phyloP scores from a whole-genome alignment of 1,284 basidiomycete species.

The Heliocybe sulcata region DNA sequence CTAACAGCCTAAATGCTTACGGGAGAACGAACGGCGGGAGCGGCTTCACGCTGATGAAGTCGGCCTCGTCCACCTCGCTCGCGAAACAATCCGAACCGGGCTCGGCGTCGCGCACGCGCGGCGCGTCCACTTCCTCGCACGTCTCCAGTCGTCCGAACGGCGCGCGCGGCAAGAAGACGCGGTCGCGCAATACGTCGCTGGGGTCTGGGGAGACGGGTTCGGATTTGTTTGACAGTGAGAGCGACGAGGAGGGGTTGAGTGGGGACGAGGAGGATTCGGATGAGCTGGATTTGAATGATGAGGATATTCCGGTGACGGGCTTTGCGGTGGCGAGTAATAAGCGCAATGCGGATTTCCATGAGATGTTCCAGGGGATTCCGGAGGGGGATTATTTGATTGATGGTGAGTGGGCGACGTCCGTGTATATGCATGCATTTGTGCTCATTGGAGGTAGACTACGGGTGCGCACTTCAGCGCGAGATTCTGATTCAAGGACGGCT shows the following conservation, averaged over 20 bases:
- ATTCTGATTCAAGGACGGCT: slow-evolving; percentile 94
- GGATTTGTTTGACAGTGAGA: slow-evolving; percentile 3
- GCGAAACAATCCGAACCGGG: neutral
- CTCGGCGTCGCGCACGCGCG: neutral
- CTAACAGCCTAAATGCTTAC: slow-evolving; percentile 10
- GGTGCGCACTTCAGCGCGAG: slow-evolving; percentile 93
- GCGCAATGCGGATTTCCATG: slow-evolving; percentile 94
- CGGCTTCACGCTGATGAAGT: slow-evolving; percentile 6
- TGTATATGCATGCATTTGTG: slow-evolving; percentile 26
- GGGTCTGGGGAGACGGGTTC: neutral
- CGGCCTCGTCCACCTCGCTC: slow-evolving; percentile 8
- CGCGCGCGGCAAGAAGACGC: slow-evolving; percentile 1
- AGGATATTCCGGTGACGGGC: slow-evolving; percentile 79
- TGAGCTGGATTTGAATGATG: slow-evolving; percentile 48
- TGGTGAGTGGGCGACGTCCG: slow-evolving; percentile 67
- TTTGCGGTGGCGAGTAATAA: slow-evolving; percentile 97
- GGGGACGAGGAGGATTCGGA: slow-evolving; percentile 33
- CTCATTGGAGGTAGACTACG: slow-evolving; percentile 71
- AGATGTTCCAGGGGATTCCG: slow-evolving; percentile 82
- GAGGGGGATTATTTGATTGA: slow-evolving; percentile 98
- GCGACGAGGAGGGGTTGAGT: slow-evolving; percentile 11
- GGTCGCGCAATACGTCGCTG: neutral
- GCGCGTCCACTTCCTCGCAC: neutral
- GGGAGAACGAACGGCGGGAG: neutral
- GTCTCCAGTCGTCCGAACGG: neutral